phyloP scores from a whole-genome alignment of 768 basidiomycete genomes.

The Mycena haematopus region DNA sequence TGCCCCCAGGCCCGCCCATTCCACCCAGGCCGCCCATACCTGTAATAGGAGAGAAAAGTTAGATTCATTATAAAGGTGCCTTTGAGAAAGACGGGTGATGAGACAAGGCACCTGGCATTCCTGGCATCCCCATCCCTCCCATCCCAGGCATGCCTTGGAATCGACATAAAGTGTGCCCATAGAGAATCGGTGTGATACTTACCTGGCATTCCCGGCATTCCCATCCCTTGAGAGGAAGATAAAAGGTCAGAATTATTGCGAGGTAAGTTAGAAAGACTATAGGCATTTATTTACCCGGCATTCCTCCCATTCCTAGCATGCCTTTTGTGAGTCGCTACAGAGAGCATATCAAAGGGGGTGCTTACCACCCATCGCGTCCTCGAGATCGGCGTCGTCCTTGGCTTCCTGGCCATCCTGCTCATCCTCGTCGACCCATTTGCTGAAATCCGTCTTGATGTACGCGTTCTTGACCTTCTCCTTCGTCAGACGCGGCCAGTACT shows the following conservation, averaged over 20 bases:
- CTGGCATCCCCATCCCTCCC: conserved; percentile 46
- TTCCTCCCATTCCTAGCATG: conserved; percentile 32
- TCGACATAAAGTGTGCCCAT: not conserved
- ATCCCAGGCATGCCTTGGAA: conserved; percentile 23
- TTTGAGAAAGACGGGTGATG: not conserved
- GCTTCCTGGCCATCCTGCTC: conserved; percentile 77
- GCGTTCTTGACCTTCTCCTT: conserved; percentile 83
- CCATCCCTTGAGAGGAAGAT: not conserved
- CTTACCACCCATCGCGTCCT: conserved; percentile 53
- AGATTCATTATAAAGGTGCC: not conserved
- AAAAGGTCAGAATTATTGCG: not conserved
- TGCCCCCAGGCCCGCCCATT: conserved; percentile 47
- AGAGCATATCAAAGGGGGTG: too few species aligned
- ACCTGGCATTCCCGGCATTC: not conserved
- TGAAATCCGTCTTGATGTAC: conserved; percentile 94
- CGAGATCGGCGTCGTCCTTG: conserved; percentile 54
- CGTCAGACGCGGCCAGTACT: conserved; percentile 93
- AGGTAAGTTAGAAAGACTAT: too few species aligned
- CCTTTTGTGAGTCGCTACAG: not conserved
- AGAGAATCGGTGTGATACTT: not conserved
- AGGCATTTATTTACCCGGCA: not conserved
- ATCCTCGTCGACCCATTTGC: conserved; percentile 97
- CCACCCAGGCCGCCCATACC: conserved; percentile 49
- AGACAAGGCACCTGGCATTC: conserved; percentile 41
- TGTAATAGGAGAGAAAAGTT: not conserved